Base-by-base conservation (phyloP, 208 protist genomes). In the Trypanosoma mega region DNA sequence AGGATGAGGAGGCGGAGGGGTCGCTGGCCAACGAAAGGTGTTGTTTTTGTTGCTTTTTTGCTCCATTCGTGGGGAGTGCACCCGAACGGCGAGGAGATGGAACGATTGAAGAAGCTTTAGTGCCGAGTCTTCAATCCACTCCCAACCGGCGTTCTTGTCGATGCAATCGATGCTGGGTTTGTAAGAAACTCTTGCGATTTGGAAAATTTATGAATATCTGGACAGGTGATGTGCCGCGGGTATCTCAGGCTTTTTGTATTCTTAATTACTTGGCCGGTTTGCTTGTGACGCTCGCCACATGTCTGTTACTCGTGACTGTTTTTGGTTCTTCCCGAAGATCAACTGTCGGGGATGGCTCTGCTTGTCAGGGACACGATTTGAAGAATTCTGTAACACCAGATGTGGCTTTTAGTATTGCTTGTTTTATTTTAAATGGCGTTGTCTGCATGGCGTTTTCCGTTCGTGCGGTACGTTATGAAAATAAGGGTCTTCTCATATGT, bases 401-500 rank as follows among this genome's bases (percentile, higher is more conserved):
- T 46, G 34, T 80, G 16, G 59, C 57, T 34, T 85, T 80, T 49
- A 85, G 75, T 44, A 36, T 85, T 21, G 34, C 64, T 20, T 78
- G 66, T 26, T 81, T 85, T 49, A 16, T 76, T 20, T 24, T 87
- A 20, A 87, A 87, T 53, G 55, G 62, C 12, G 47, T 76, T 23
- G 52, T 87, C 24, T 41, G 64, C 14, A 45, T 74, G 16, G 74
- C 45, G 58, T 82, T 71, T 68, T 52, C 80, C 0, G 48, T 85
- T 20, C 84, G 72, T 33, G 76, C 80, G 0, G 77, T 80, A 18
- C 76, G 78, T 43, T 79, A 76, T 41, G 80, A 91, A 47, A 75
- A 80, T 49, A 43, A 70, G 3, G 73, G 77, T 9, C 45, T 78
- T 29, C 70, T 91, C 6, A 53, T 87, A 18, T 76, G 72, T 21